Evolutionary conservation across 257 asterid species (phyloP), one percentile per base, ranked within the genome.

Genomic region (Forsythia viridissima): DNA sequence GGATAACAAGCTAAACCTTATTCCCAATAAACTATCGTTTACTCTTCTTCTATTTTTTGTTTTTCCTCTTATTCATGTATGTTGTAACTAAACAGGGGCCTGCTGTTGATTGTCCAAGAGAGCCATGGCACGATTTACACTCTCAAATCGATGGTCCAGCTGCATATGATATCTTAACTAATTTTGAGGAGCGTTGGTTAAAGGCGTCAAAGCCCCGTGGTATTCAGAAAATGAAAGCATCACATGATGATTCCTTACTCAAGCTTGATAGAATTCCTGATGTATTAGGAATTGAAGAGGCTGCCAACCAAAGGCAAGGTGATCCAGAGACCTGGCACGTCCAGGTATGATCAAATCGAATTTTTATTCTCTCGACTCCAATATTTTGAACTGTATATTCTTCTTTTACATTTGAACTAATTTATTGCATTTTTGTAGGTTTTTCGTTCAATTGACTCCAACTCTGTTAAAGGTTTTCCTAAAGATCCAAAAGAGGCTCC

Each of bases 91-190:
- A 43, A 38, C 82, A 94, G 98, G 97, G 94, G 44, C 88, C 97
- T 8, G 77, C 83, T 66, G 55, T 76, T 44, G 97, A 92, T 74
- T 87, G 93, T 81, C 97, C 98, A 68, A 86, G 98, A 80, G 98
- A 94, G 83, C 94, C 98, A 20, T 93, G 98, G 98, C 98, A 93
- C 70, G 98, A 93, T 89, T 80, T 93, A 71, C 98, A 93, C 81
- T 76, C 92, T 73, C 90, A 82, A 84, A 87, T 93, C 20, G 97
- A 93, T 77, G 97, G 97, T 76, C 92, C 95, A 43, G 98, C 96
- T 55, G 98, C 98, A 70, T 93, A 93, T 74, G 98, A 93, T 72
- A 89, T 93, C 74, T 84, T 93, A 79, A 86, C 87, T 43, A 93
- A 93, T 84, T 93, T 93, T 43, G 91, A 90, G 84, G 97, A 93